Base-by-base conservation (phyloP, 345 rosid species). In the Mercurialis annua region DNA sequence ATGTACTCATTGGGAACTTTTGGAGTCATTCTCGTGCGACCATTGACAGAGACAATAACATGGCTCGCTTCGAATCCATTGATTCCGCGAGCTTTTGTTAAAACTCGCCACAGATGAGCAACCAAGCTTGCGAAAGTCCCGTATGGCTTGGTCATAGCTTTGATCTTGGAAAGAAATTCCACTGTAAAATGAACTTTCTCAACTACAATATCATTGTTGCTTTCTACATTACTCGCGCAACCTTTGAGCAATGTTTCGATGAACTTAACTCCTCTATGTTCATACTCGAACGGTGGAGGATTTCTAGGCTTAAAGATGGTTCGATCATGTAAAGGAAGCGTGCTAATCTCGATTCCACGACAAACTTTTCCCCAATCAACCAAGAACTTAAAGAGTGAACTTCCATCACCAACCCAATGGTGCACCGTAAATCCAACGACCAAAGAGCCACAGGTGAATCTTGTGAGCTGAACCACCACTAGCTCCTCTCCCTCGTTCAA, bases 391-490 rank as follows among this genome's bases (percentile, higher is more conserved):
- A 76, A 62, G 2, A 60, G 57, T 18, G 70, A 62, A 26, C 67
- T 69, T 16, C 78, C 78, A 29, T 78, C 78, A 2, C 71, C 78
- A 0, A 78, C 78, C 5, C 20, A 27, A 27, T 74, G 81, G 50
- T 78, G 70, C 17, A 78, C 47, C 1, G 78, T 78, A 70, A 74
- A 66, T 12, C 76, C 78, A 1, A 78, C 43, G 31, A 64, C 68
- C 44, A 74, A 36, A 0, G 81, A 78, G 46, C 78, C 81, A 18
- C 78, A 78, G n/a, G 60, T 26, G 58, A 78, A 78, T 62, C 71
- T 66, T 10, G 72, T 71, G 29, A 75, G 71, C 57, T 79, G 77
- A 31, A 79, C 77, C 33, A 75, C 77, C 33, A 72, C 4, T 52
- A 49, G 48, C 68, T 78, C 81, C 64, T 73, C 73, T 48, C 51